Evolutionary conservation across 2,329 filamentous ascomycete species (phyloP).

Genomic region (Scedosporium boydii): DNA sequence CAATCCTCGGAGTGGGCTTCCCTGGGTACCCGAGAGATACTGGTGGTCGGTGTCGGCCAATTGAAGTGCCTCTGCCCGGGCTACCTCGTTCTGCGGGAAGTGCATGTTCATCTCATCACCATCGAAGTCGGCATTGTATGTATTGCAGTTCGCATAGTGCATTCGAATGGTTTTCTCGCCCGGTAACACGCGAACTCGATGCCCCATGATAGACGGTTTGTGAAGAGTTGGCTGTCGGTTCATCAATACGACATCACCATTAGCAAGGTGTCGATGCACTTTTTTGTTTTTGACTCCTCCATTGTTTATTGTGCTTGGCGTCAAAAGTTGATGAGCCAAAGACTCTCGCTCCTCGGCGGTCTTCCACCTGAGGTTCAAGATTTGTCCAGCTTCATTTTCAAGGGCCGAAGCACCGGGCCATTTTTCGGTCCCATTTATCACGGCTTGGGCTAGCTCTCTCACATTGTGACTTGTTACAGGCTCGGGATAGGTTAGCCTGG

Average conservation of each 20-base stretch:
- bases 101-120: slow-evolving; percentile 99
- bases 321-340: slow-evolving; percentile 85
- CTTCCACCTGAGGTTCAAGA: slow-evolving; percentile 80
- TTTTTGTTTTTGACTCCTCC: slow-evolving; percentile 84
- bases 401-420: slow-evolving; percentile 94
- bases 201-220: slow-evolving; percentile 98
- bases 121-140: slow-evolving; percentile 98
- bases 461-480: slow-evolving; percentile 97
- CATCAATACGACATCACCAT: slow-evolving; percentile 96
- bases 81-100: slow-evolving; percentile 94
- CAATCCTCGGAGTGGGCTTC: slow-evolving; percentile 85
- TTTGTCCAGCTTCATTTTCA: slow-evolving; percentile 89
- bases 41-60: slow-evolving; percentile 96
- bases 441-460: slow-evolving; percentile 87
- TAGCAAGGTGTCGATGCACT: slow-evolving; percentile 89
- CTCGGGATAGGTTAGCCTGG: slow-evolving; percentile 91
- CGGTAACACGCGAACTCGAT: slow-evolving; percentile 81
- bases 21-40: slow-evolving; percentile 87
- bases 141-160: slow-evolving; percentile 99
- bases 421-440: slow-evolving; percentile 86
- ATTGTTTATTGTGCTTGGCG: slow-evolving; percentile 65
- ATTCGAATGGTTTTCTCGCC: slow-evolving; percentile 97
- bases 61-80: slow-evolving; percentile 82
- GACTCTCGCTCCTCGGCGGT: slow-evolving; percentile 79
- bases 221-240: slow-evolving; percentile 96